Conservation (phyloP, 225 moss, liverwort and hornwort genomes). For the Physcomitrium patens region DNA sequence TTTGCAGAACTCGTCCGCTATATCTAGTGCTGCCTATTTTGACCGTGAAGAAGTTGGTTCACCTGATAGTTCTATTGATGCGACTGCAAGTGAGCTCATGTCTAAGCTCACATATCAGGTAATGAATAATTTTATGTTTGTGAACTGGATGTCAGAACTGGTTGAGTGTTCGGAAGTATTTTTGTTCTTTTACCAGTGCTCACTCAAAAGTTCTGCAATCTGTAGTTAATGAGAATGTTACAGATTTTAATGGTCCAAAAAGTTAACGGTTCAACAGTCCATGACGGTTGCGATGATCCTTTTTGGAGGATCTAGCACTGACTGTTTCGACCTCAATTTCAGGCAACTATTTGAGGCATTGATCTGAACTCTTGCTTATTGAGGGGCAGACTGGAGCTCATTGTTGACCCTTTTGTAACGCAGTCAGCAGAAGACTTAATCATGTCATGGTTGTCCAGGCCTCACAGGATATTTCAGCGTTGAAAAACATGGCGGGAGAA, state of each 20-base stretch:
- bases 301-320: no score
- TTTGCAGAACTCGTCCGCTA: conserved; percentile 75
- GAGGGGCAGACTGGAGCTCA: not conserved
- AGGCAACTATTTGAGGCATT: no score
- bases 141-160: not conserved
- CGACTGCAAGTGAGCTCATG: conserved; percentile 81
- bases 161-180: not conserved
- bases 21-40: conserved; percentile 85
- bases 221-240: no score
- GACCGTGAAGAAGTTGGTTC: conserved; percentile 67
- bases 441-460: conserved; percentile 76
- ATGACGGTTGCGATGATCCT: no score
- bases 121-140: not conserved
- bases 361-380: no score
- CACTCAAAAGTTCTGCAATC: no score
- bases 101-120: conserved; percentile 88
- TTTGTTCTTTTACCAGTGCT: no score
- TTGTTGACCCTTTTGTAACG: not conserved
- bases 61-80: conserved; percentile 57
- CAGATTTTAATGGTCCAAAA: no score
- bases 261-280: no score
- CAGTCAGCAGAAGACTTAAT: conserved; percentile 47
- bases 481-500: conserved; percentile 85
- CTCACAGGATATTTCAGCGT: conserved; percentile 88
- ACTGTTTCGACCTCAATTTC: no score